These are phyloP conservation scores for Hippophae tibetana DNA, from an alignment of 306 rosid species.

Conservation along the genomic window DNA sequence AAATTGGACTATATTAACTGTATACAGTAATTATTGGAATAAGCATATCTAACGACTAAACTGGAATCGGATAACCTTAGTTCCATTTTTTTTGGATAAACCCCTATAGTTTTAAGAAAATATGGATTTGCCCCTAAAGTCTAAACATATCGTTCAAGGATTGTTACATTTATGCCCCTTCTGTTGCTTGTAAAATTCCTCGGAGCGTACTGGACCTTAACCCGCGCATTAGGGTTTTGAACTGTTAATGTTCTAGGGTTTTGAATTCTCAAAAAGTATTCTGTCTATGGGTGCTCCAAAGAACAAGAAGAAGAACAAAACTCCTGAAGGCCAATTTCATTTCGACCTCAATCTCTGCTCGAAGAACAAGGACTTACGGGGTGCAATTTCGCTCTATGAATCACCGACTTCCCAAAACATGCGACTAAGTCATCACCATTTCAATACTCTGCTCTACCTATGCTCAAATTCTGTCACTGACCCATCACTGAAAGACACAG, in stretches of 20 bases:
- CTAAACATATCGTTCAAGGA: too few relatives aligned
- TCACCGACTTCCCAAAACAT: constrained; percentile 28
- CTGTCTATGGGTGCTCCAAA: constrained; percentile 32
- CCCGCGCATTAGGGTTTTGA: neutral
- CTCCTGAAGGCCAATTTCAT: constrained; percentile 51
- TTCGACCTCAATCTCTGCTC: constrained; percentile 55
- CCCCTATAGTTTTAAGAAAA: too few relatives aligned
- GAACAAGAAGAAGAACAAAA: constrained; percentile 32
- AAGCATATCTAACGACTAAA: too few relatives aligned
- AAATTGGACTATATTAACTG: too few relatives aligned
- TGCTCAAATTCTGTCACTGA: constrained; percentile 53
- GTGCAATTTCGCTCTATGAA: constrained; percentile 50
- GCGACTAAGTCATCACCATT: constrained; percentile 50
- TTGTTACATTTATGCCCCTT: too few relatives aligned
- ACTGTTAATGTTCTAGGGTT: neutral
- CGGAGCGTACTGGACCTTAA: too few relatives aligned
- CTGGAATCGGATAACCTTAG: too few relatives aligned
- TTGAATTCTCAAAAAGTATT: neutral
- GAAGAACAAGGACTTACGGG: constrained; percentile 41
- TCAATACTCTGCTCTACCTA: constrained; percentile 79
- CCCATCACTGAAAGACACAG: constrained; percentile 30
- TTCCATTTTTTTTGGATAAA: too few relatives aligned
- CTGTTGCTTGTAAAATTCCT: too few relatives aligned
- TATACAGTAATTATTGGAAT: too few relatives aligned
- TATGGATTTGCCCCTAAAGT: too few relatives aligned